Base-by-base conservation (phyloP, 495 filamentous ascomycete species). In the Penicillium coffeae region DNA sequence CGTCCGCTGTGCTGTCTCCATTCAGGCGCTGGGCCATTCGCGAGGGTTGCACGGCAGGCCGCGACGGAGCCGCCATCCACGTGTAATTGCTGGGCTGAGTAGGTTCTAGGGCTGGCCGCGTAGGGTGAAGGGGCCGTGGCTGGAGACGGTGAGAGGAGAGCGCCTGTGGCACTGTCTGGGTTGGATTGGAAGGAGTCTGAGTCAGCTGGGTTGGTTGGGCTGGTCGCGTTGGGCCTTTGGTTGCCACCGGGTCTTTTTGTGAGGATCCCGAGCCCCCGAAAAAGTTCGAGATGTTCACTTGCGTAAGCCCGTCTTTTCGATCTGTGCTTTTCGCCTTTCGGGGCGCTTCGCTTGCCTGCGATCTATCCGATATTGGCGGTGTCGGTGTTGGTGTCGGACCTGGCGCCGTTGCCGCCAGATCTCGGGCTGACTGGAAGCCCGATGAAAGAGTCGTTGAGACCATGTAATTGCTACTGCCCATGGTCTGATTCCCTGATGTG, bases 401-500 rank as follows among this genome's bases (percentile, higher is more conserved):
- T 16, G 48, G 35, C 12, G 62, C 34, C 42, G 45, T 58, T 7
- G 56, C 62, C 32, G 69, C 55, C 33, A 75, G 63, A 42, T 73
- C 60, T 37, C 70, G 64, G 21, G 73, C 74, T 32, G 78, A 71
- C 12, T 62, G 66, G 47, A 71, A 70, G 9, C 68, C 71, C 9
- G 58, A 47, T 6, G 61, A 62, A 48, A 69, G 57, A 18, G 69
- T 73, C 21, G 58, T 68, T 39, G 68, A 58, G 21, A 64, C 59
- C 15, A 65, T 63, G 48, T 60, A 60, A 44, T 56, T 64, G 33
- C 58, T 52, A 49, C 62, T 60, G 40, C 63, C 66, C 8, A 59
- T 63, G 38, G 65, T 61, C 3, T 43, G 38, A 7, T 60, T 52
- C 10, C 56, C 51, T 8, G 62, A 62, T 14, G 56, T 50, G 34